Percentiles rank a stretch among this genome's conserved stretches.
These are phyloP conservation scores for Pseudogymnoascus sp. DNA, from an alignment of 2,329 filamentous ascomycete genomes.

Conservation along the genomic window DNA sequence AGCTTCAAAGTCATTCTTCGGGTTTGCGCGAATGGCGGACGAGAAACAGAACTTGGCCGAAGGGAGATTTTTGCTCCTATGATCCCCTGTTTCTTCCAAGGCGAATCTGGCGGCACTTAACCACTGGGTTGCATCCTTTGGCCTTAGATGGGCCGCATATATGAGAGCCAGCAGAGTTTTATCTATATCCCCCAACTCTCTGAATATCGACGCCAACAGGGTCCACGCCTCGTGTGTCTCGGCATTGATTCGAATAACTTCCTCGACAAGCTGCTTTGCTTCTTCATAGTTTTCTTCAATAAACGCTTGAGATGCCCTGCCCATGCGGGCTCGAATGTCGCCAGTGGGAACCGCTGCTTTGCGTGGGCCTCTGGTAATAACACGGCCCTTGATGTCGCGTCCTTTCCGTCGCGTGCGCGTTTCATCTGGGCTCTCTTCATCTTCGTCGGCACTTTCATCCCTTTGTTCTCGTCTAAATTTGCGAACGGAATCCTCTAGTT, in stretches of 20 bases:
- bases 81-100: conserved; percentile 41
- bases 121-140: conserved; percentile 52
- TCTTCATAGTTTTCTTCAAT: conserved; percentile 51
- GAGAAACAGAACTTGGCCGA: conserved; percentile 52
- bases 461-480: conserved; percentile 16
- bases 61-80: conserved; percentile 37
- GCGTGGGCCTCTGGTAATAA: conserved; percentile 29
- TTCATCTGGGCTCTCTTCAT: conserved; percentile 6
- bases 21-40: conserved; percentile 49
- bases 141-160: conserved; percentile 53
- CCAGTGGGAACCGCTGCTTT: conserved; percentile 59
- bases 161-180: conserved; percentile 52
- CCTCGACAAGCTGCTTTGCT: conserved; percentile 49
- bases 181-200: conserved; percentile 48
- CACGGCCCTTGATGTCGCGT: conserved; percentile 9
- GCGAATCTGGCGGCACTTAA: conserved; percentile 47
- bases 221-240: conserved; percentile 59
- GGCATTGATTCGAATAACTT: conserved; percentile 60
- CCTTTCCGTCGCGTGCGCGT: conserved; percentile 10
- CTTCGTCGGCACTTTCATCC: conserved; percentile 4
- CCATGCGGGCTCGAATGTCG: conserved; percentile 61
- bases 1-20: conserved; percentile 43
- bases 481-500: conserved; percentile 26
- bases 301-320: conserved; percentile 59
- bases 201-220: conserved; percentile 50